These are phyloP conservation scores for Aurantiochytrium sp. DNA, from an alignment of 108 stramenopile species.

Conservation along the genomic window DNA sequence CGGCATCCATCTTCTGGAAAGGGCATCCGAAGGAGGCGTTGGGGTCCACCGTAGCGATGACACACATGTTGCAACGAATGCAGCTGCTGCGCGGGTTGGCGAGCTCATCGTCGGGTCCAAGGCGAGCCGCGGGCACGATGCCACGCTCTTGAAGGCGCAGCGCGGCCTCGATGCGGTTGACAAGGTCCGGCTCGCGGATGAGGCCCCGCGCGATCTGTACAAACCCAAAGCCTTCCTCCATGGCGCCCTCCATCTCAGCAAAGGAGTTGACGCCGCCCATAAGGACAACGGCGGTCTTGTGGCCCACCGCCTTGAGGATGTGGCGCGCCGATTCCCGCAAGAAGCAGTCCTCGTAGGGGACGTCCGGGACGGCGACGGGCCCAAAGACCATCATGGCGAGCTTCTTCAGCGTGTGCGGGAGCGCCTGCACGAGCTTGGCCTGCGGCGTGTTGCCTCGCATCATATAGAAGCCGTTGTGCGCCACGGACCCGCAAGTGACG, in stretches of 20 bases:
- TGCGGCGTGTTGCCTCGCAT: slow-evolving; percentile 3
- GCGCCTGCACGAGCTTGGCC: slow-evolving; percentile 4
- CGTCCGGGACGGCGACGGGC: neutral
- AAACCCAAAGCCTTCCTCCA: slow-evolving; percentile 20
- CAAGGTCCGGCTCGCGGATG: slow-evolving; percentile 6
- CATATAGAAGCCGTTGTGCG: slow-evolving; percentile 19
- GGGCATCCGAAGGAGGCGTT: neutral
- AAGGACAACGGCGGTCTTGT: neutral
- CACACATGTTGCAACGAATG: slow-evolving; percentile 18
- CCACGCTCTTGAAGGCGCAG: neutral
- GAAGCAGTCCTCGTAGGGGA: neutral
- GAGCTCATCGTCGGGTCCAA: neutral
- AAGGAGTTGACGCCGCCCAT: slow-evolving; percentile 20
- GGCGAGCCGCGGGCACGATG: neutral
- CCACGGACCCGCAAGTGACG: neutral
- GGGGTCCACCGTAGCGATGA: slow-evolving; percentile 25
- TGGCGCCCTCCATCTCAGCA: slow-evolving; percentile 17
- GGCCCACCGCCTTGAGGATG: neutral
- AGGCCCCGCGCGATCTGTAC: neutral
- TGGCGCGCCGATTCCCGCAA: neutral
- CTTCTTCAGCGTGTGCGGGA: neutral
- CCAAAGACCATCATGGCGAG: slow-evolving; percentile 29
- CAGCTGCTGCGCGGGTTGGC: neutral
- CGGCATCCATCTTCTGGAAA: neutral
- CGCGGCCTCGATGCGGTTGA: neutral